Base-by-base conservation (phyloP, 2,329 filamentous ascomycete species). In the Pestalotiopsis sp. region DNA sequence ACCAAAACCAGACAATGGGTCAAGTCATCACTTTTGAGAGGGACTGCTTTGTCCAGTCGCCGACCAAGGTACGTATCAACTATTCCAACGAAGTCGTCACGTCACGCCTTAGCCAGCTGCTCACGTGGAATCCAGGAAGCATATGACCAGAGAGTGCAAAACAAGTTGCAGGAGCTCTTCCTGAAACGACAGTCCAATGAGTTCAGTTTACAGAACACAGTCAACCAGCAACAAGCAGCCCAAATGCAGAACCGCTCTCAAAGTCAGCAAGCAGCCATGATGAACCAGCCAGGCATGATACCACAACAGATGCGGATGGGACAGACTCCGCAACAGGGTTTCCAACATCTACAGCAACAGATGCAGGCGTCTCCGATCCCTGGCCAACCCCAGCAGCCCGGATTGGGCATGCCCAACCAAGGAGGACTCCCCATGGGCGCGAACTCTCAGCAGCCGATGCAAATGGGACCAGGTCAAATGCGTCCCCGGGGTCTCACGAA, bases 321-420 rank as follows among this genome's bases (percentile, higher is more conserved):
- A 0, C 86, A 86, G 73, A 82, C 80, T 6, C 78, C 80, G 2
- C 88, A 86, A 69, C 87, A 84, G 72, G 84, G 82, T 1, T 90
- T 90, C 68, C 87, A 87, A 70, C 84, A 86, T 62, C 81, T 90
- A 45, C 87, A 88, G 69, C 87, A 88, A 67, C 86, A 83, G 67
- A 88, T 89, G 86, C 88, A 90, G 73, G 79, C 83, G 3, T 83
- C 85, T 1, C 84, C 83, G 49, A 83, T 89, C 27, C 81, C 84
- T 11, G 87, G 83, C 64, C 86, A 86, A 70, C 73, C 71, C 23
- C 79, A 78, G 58, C 78, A 78, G 64, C 80, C 82, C 69, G 77
- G 75, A 27, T 82, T 85, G 75, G 80, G 78, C 20, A 82, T 85
- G 78, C 78, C 75, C 49, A 84, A 78, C 69, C 79, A 74, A 69